Conservation (phyloP, 495 filamentous ascomycete species). For the Niebla homalea region DNA sequence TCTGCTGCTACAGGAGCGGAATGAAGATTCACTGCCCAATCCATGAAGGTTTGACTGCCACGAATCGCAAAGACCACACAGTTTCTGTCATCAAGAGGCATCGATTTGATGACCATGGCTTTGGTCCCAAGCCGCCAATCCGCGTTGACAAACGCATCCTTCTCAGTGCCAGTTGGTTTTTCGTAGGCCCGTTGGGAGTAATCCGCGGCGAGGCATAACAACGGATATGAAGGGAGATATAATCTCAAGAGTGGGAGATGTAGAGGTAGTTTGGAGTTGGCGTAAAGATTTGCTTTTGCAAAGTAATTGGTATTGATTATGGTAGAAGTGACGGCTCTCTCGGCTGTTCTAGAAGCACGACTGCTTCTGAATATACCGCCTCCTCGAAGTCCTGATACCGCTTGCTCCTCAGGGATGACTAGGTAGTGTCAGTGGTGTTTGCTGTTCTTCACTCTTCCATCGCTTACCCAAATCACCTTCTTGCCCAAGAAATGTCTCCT, state of each 20-base stretch:
- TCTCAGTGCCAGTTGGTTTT: constrained; percentile 43
- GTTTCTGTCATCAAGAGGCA: constrained; percentile 61
- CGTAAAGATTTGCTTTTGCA: constrained; percentile 62
- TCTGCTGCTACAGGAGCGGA: constrained; percentile 45
- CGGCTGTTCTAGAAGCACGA: constrained; percentile 11
- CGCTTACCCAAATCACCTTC: constrained; percentile 44
- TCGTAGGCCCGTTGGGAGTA: constrained; percentile 59
- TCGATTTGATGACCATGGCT: constrained; percentile 68
- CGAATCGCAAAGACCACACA: constrained; percentile 70
- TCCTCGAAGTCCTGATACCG: constrained; percentile 21
- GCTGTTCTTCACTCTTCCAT: constrained; percentile 11
- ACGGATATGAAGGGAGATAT: constrained; percentile 53
- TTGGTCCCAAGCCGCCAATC: constrained; percentile 64
- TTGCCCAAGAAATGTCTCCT: constrained; percentile 45
- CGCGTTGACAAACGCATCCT: constrained; percentile 49
- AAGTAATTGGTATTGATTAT: constrained; percentile 45
- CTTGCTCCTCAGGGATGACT: constrained; percentile 15
- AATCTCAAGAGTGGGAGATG: constrained; percentile 50
- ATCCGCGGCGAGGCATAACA: constrained; percentile 60
- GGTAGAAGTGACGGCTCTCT: constrained; percentile 24
- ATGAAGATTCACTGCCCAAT: constrained; percentile 72
- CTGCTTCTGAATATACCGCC: constrained; percentile 7
- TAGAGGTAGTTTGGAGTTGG: constrained; percentile 62
- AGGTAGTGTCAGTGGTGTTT: background rate
- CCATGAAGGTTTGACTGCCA: constrained; percentile 63